Conservation (phyloP, 2,329 filamentous ascomycete species). For the Fusarium nygamai region DNA sequence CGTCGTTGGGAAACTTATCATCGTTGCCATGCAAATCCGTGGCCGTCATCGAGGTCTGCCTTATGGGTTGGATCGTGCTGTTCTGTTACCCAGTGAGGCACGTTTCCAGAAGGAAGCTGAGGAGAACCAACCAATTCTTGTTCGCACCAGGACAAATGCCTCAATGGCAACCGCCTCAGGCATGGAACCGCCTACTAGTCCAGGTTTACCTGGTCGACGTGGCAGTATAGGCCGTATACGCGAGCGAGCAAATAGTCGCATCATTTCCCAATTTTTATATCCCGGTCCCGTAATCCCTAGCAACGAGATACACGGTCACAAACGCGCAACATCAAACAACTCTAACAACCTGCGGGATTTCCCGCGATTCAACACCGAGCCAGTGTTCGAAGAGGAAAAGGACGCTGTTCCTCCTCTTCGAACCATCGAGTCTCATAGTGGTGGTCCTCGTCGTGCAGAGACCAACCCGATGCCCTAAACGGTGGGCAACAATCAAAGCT, state of each 20-base stretch:
- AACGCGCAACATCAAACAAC: conserved; percentile 42
- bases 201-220: conserved; percentile 45
- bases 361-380: conserved; percentile 41
- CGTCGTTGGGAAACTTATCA: conserved; percentile 74
- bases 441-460: conserved; percentile 43
- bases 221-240: conserved; percentile 53
- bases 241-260: conserved; percentile 52
- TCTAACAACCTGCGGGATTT: conserved; percentile 42
- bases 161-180: conserved; percentile 48
- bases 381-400: conserved; percentile 41
- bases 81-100: conserved; percentile 66
- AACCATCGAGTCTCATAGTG: conserved; percentile 37
- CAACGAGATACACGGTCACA: conserved; percentile 43
- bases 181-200: conserved; percentile 34
- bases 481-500: not conserved
- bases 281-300: conserved; percentile 56
- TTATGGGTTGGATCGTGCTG: conserved; percentile 71
- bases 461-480: conserved; percentile 41
- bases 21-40: conserved; percentile 75
- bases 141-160: conserved; percentile 49
- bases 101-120: conserved; percentile 64
- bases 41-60: conserved; percentile 75
- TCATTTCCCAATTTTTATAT: conserved; percentile 59
- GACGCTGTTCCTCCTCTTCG: conserved; percentile 41
- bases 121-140: conserved; percentile 54